These are phyloP conservation scores for Fragosphaeria purpurea DNA, from an alignment of 2,329 filamentous ascomycete genomes.

Conservation along the genomic window DNA sequence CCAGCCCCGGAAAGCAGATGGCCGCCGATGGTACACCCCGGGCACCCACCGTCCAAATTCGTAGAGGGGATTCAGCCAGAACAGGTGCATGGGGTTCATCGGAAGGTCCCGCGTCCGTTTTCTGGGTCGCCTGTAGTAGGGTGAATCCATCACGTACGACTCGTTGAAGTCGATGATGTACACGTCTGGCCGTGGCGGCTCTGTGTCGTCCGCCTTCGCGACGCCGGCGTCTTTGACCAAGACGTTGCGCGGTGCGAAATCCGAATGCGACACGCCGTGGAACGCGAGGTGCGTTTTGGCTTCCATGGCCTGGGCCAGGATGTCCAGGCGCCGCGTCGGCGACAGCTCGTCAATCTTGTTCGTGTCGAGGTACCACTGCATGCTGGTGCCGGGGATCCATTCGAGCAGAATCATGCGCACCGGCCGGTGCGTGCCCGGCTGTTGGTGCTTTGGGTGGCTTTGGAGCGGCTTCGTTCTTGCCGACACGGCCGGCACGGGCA, in stretches of 20 bases:
- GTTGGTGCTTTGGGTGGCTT: neutral
- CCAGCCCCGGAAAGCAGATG: too few relatives aligned
- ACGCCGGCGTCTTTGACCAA: neutral
- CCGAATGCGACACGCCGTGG: conserved; percentile 3
- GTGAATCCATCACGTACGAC: too few relatives aligned
- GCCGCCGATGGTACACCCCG: too few relatives aligned
- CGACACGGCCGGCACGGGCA: neutral
- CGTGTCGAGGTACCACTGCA: neutral
- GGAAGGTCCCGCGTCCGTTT: too few relatives aligned
- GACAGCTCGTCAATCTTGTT: neutral
- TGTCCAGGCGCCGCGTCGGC: neutral
- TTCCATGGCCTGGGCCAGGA: conserved; percentile 3
- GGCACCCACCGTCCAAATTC: too few relatives aligned
- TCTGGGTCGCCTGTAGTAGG: too few relatives aligned
- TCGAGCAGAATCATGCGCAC: conserved; percentile 8
- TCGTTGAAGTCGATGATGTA: conserved; percentile 1
- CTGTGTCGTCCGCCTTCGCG: too few relatives aligned
- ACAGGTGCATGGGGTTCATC: too few relatives aligned
- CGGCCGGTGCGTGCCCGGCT: neutral
- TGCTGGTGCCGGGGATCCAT: neutral
- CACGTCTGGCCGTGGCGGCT: too few relatives aligned
- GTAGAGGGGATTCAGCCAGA: too few relatives aligned
- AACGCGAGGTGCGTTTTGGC: too few relatives aligned
- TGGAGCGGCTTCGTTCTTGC: too few relatives aligned
- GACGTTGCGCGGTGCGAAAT: conserved; percentile 4